phyloP scores from a whole-genome alignment of 2,329 filamentous ascomycete genomes.

The Colletotrichum sansevieriae region DNA sequence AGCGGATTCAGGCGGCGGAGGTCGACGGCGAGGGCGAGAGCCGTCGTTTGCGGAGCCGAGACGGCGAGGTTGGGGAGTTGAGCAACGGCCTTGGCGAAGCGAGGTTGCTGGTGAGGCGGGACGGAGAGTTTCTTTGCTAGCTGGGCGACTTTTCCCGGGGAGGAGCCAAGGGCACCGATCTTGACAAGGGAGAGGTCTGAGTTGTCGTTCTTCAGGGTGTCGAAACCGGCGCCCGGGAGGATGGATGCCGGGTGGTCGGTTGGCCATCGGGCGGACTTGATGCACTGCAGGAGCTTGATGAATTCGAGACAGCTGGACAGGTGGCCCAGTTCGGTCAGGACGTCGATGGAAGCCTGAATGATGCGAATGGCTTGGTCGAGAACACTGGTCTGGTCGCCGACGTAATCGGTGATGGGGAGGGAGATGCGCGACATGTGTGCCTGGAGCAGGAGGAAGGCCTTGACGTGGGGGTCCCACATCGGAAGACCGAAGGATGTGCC shows the following conservation, averaged over 20 bases:
- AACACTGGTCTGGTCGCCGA: constrained; percentile 90
- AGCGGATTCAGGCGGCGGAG: constrained; percentile 77
- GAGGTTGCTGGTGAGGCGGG: constrained; percentile 55
- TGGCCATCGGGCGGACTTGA: constrained; percentile 95
- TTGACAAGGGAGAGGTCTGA: constrained; percentile 56
- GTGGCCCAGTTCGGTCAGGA: constrained; percentile 89
- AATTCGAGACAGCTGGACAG: constrained; percentile 83
- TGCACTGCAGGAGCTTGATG: constrained; percentile 87
- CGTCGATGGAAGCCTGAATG: constrained; percentile 93
- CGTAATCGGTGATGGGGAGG: constrained; percentile 95
- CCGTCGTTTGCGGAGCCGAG: constrained; percentile 70
- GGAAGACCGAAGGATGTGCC: constrained; percentile 77
- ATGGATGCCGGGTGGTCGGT: constrained; percentile 83
- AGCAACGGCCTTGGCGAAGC: constrained; percentile 70
- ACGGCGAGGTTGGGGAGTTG: constrained; percentile 79
- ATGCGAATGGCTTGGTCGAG: constrained; percentile 98
- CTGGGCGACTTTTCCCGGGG: constrained; percentile 51
- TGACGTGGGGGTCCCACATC: constrained; percentile 99
- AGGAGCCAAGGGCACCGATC: constrained; percentile 52
- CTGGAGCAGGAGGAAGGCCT: constrained; percentile 92
- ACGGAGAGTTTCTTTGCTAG: constrained; percentile 67
- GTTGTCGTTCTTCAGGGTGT: constrained; percentile 56
- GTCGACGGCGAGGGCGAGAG: constrained; percentile 72
- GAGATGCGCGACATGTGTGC: constrained; percentile 94
- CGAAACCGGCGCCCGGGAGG: constrained; percentile 76